Percentiles rank a stretch among this genome's conserved stretches.
These are phyloP conservation scores for Monosporozyma unispora DNA, from an alignment of 805 yeast species.

Conservation along the genomic window DNA sequence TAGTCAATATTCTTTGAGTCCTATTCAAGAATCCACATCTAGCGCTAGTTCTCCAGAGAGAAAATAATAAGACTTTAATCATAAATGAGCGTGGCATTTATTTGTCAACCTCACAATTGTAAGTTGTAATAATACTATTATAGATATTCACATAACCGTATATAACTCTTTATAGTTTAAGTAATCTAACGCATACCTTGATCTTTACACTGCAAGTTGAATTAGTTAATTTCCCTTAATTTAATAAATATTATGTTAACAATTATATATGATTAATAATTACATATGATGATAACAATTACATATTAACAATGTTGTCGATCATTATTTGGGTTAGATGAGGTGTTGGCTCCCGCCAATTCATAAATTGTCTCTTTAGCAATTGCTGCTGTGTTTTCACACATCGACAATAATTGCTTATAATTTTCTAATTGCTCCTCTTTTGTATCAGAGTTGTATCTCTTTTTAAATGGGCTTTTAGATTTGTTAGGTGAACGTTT, in stretches of 20 bases:
- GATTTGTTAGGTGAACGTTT: neutral
- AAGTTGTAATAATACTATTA: neutral
- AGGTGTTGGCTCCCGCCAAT: conserved; percentile 7
- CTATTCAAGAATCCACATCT: conserved; percentile 27
- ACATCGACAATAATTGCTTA: conserved; percentile 16
- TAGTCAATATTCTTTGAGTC: conserved; percentile 21
- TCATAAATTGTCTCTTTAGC: conserved; percentile 20
- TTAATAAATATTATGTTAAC: neutral
- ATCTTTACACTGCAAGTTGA: no score
- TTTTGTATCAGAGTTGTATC: conserved; percentile 10
- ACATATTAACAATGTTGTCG: neutral
- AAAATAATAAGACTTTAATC: neutral
- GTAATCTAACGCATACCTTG: neutral
- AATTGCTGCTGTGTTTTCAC: conserved; percentile 24
- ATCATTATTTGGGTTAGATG: neutral
- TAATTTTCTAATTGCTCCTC: conserved; percentile 3
- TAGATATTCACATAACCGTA: neutral
- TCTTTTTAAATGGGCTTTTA: neutral
- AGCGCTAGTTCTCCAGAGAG: conserved; percentile 24
- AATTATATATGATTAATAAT: neutral
- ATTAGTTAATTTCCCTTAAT: no score
- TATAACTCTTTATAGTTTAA: neutral
- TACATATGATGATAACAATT: neutral
- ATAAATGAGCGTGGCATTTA: neutral
- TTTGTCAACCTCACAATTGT: neutral